Base-by-base conservation (phyloP, 1,284 basidiomycete genomes). In the Bjerkandera adusta region DNA sequence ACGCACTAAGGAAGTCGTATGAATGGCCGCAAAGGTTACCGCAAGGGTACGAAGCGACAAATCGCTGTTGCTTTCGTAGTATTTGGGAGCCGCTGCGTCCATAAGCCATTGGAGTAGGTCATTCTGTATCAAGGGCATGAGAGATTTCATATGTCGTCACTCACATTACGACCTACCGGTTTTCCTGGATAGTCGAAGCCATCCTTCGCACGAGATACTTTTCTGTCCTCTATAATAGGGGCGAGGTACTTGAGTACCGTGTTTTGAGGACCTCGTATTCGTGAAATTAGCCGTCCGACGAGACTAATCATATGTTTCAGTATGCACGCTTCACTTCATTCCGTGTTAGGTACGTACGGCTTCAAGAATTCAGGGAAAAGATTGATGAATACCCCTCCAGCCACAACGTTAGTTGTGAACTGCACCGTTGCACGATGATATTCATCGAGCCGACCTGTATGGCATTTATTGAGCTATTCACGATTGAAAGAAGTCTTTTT, bases 71-170 rank as follows among this genome's bases (percentile, higher is more conserved):
- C n/a, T 32, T 18, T 22, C 3, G 26, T 37, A n/a, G 15, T 32
- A 26, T 26, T 37, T 36, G 8, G 13, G 36, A 25, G 8, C 16
- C 12, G 29, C 35, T 5, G n/a, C 35, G 15, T 49, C 42, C 12
- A 44, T 38, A 3, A 44, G 13, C 47, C 47, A 44, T 15, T 27
- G 30, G 8, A 49, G 21, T 6, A 49, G 6, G 21, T 49, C 47
- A 21, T 43, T 44, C 47, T 40, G 12, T 5, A 36, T 4, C 5
- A 18, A 18, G 18, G 7, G 8, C 7, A 10, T 10, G 13, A 41
- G 11, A n/a, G n/a, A 4, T n/a, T 12, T 10, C 13, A n/a, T n/a
- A n/a, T n/a, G n/a, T n/a, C n/a, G n/a, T n/a, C n/a, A n/a, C n/a
- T n/a, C 11, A 32, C 15, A 13, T 27, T n/a, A 27, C 6, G n/a